Base-by-base conservation (phyloP, 768 basidiomycete species). In the Rickenella mellea region DNA sequence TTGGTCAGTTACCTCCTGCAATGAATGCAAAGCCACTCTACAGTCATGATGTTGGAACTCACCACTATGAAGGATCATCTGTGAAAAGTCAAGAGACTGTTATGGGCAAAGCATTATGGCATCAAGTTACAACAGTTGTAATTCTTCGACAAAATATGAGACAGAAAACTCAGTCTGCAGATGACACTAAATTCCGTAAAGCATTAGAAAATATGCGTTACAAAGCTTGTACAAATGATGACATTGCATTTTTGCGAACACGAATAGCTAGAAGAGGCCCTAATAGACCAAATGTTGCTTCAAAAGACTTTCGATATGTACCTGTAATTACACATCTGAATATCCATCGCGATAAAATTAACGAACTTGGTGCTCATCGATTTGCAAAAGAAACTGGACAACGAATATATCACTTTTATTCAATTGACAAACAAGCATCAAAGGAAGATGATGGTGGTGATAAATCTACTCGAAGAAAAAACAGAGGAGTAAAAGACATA, bases 1-100 rank as follows among this genome's bases (percentile, higher is more conserved):
- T 69, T 11, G 67, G 71, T 42, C 70, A 70, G 49, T 70, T 72
- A 46, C 69, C 67, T 2, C 68, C 66, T 0, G n/a, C n/a, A n/a
- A 67, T 72, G 27, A 38, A 14, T 11, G 35, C 28, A 12, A n/a
- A n/a, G n/a, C n/a, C 41, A 10, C 21, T 36, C 15, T 42, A 42
- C 21, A 19, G 14, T 8, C 14, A 42, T 19, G 20, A 8, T 11
- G 15, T 39, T 12, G 10, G 8, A n/a, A 10, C 29, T 8, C 14
- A 10, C 7, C 21, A n/a, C 10, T 17, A 37, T 39, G 8, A 15
- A 14, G 26, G 12, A n/a, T n/a, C n/a, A n/a, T n/a, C n/a, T n/a
- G n/a, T n/a, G n/a, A n/a, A n/a, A n/a, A n/a, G n/a, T n/a, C 27
- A 45, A 41, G 6, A 24, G 4, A 8, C 9, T 15, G 27, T 29